A percentile compares a stretch with the other conserved stretches of the same genome.
Conservation (phyloP, 2,329 filamentous ascomycete species). For the Xylariaceae sp. region DNA sequence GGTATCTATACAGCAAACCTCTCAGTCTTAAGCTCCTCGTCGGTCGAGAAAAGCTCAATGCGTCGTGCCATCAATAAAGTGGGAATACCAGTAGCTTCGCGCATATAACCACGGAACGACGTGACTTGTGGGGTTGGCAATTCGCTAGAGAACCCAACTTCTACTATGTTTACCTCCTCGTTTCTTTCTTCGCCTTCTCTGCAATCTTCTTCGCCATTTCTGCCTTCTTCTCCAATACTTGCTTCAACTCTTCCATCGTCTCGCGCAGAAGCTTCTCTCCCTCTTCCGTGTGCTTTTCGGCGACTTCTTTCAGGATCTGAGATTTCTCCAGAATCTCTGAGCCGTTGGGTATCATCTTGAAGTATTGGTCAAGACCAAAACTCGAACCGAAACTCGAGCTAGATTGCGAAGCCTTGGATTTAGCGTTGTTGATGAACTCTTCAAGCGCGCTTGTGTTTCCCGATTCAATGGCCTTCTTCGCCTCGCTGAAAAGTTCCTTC, state of each 20-base stretch:
- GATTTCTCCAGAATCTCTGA: conserved; percentile 63
- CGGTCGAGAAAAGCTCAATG: too few relatives aligned
- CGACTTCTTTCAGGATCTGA: conserved; percentile 59
- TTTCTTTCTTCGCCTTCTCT: conserved; percentile 50
- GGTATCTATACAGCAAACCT: too few relatives aligned
- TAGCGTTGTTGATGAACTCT: conserved; percentile 60
- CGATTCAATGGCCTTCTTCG: conserved; percentile 57
- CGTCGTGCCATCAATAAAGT: too few relatives aligned
- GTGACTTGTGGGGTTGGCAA: too few relatives aligned
- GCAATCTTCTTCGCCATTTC: conserved; percentile 55
- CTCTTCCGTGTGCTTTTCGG: conserved; percentile 64
- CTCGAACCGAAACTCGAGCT: conserved; percentile 36
- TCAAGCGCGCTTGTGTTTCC: conserved; percentile 58
- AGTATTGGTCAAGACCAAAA: conserved; percentile 50
- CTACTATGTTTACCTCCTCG: conserved; percentile 29
- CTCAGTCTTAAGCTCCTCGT: too few relatives aligned
- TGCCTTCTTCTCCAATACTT: conserved; percentile 59
- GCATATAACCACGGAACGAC: too few relatives aligned
- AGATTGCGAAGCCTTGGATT: conserved; percentile 42
- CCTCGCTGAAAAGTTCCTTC: conserved; percentile 58
- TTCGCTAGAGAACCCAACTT: too few relatives aligned
- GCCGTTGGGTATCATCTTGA: conserved; percentile 62
- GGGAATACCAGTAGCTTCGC: too few relatives aligned
- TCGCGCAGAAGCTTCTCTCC: conserved; percentile 67
- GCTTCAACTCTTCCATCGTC: conserved; percentile 62